phyloP scores from a whole-genome alignment of 1,284 basidiomycete genomes.

The Phlebopus sp. region DNA sequence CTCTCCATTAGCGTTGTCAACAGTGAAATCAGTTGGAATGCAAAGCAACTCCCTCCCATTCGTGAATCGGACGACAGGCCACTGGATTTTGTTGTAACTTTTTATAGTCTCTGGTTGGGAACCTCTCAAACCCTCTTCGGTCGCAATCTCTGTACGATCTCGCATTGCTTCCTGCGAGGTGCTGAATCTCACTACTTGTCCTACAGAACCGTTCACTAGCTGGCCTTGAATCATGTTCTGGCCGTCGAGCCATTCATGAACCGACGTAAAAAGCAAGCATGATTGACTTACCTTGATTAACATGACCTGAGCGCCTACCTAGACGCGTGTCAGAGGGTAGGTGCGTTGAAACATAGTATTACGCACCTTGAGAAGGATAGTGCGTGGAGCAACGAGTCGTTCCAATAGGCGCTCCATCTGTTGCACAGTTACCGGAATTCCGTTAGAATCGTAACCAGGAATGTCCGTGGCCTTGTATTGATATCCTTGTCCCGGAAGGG shows the following conservation, averaged over 20 bases:
- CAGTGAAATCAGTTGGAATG: constrained; percentile 53
- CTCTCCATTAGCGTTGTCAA: constrained; percentile 50
- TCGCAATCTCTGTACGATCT: constrained; percentile 40
- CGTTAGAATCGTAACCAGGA: constrained; percentile 25
- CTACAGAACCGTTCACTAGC: constrained; percentile 90
- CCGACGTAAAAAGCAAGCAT: not conserved
- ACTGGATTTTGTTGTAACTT: constrained; percentile 34
- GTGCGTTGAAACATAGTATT: not conserved
- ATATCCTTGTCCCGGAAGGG: constrained; percentile 19
- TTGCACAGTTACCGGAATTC: constrained; percentile 20
- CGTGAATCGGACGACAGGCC: constrained; percentile 59
- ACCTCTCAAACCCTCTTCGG: constrained; percentile 32
- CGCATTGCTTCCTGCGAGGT: constrained; percentile 42
- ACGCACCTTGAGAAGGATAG: constrained; percentile 27
- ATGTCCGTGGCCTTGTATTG: constrained; percentile 25
- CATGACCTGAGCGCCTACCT: constrained; percentile 57
- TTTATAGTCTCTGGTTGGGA: constrained; percentile 24
- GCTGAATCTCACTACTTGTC: constrained; percentile 71
- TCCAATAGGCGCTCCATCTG: constrained; percentile 26
- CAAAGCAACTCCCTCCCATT: constrained; percentile 44
- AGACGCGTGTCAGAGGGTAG: constrained; percentile 10
- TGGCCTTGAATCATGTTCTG: constrained; percentile 52
- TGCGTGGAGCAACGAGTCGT: constrained; percentile 27
- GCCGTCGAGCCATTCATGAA: not conserved
- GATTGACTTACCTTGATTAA: constrained; percentile 59